These are phyloP conservation scores for Leishmania tarentolae DNA, from an alignment of 208 protist genomes.

Conservation along the genomic window DNA sequence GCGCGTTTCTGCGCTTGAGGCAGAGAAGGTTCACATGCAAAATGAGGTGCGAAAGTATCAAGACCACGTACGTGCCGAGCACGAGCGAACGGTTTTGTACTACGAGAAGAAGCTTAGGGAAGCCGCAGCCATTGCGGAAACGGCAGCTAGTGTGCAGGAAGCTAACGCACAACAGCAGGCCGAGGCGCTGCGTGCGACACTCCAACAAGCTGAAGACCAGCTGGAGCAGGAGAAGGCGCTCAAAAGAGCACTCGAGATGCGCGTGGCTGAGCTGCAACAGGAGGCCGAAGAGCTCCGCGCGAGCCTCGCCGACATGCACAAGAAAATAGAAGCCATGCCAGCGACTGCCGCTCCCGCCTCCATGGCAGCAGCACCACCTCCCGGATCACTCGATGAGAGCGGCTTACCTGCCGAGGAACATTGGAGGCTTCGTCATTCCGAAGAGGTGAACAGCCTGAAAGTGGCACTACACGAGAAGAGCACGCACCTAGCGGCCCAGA, in stretches of 20 bases:
- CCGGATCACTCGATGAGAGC: background rate
- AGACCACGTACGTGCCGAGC: slow-evolving; percentile 35
- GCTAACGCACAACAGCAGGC: slow-evolving; percentile 7
- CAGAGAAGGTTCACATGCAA: slow-evolving; percentile 37
- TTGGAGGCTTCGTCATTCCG: background rate
- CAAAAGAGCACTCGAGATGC: background rate
- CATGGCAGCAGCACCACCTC: background rate
- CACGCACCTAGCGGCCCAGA: background rate
- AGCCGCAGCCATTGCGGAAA: slow-evolving; percentile 1
- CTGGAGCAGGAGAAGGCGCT: slow-evolving; percentile 9
- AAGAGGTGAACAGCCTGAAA: background rate
- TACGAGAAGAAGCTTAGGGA: slow-evolving; percentile 41
- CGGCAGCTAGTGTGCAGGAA: background rate
- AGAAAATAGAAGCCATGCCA: background rate
- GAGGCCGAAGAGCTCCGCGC: background rate
- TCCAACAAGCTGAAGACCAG: slow-evolving; percentile 5
- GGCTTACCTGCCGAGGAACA: background rate
- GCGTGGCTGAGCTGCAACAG: slow-evolving; percentile 7
- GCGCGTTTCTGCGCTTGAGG: slow-evolving; percentile 27
- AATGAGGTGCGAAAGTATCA: slow-evolving; percentile 36
- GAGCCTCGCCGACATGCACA: background rate
- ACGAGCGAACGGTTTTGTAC: slow-evolving; percentile 47
- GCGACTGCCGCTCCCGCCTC: background rate
- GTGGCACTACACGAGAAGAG: background rate
- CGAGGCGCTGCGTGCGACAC: background rate